Conservation (phyloP, 2,329 filamentous ascomycete genomes). For the Ophiostoma novo-ulmi region DNA sequence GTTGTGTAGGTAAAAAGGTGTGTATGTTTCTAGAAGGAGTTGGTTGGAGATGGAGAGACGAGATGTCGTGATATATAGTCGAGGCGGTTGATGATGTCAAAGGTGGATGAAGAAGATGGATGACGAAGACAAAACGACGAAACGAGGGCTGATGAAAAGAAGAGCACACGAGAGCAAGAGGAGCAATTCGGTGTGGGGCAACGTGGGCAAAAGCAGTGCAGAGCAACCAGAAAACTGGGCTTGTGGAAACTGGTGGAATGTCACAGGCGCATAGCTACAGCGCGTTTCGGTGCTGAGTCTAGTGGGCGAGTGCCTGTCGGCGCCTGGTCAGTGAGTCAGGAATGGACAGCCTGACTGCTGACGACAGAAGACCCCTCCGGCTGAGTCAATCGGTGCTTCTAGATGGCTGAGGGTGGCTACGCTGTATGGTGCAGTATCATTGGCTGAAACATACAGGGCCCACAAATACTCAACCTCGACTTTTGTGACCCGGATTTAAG, state of each 20-base stretch:
- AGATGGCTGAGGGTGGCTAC: conserved; percentile 2
- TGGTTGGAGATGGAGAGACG: neutral
- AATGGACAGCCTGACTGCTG: neutral
- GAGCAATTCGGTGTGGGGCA: conserved; percentile 5
- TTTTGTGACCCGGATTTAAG: neutral
- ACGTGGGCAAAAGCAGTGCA: conserved; percentile 2
- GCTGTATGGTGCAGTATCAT: neutral
- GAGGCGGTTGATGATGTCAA: conserved; percentile 5
- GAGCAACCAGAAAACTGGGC: conserved; percentile 14
- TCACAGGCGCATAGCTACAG: neutral
- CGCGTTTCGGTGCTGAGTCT: neutral
- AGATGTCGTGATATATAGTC: neutral
- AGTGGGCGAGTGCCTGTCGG: neutral
- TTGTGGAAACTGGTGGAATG: conserved; percentile 25
- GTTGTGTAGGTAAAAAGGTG: neutral
- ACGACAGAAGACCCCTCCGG: neutral
- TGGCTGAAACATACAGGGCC: neutral
- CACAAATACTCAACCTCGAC: neutral
- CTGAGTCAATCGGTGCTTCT: conserved; percentile 6
- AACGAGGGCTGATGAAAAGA: conserved; percentile 8
- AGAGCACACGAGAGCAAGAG: conserved; percentile 3
- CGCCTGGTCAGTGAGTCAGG: neutral
- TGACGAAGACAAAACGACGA: conserved; percentile 8
- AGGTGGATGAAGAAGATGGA: conserved; percentile 1
- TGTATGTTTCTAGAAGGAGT: neutral